Base-by-base conservation (phyloP, 2,329 filamentous ascomycete genomes). In the Pezicula neosporulosa region DNA sequence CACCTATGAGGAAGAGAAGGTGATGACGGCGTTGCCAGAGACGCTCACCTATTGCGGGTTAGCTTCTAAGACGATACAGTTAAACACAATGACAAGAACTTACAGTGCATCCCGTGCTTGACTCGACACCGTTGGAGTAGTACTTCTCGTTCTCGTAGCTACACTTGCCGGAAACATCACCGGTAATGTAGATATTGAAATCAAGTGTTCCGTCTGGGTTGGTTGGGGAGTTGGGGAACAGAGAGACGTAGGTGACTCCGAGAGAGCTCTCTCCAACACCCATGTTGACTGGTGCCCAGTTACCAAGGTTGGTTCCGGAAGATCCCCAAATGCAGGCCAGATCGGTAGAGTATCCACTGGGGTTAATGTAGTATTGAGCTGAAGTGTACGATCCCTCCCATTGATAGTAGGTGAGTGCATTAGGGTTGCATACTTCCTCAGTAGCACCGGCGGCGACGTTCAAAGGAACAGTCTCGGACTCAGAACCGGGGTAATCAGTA, bases 361-460 rank as follows among this genome's bases (percentile, higher is more conserved):
- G 88, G 81, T 97, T 97, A 72, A 97, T 81, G 69, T 99, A 99
- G 81, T 96, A 97, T 74, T 97, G 94, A 42, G 92, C 92, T 44
- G 90, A 92, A 48, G 94, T 97, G 47, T 74, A 63, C 69, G 80
- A 80, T 62, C 81, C 81, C 64, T 89, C 61, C 89, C 90, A 96
- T 55, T 77, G 72, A 77, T 91, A 97, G 77, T 93, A 96, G 47
- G 74, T 77, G 45, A 69, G 67, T 54, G 85, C 83, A 58, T 87
- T 73, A 44, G 93, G 88, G 76, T 90, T 93, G 66, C 89, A 90
- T 58, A 99, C 73, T 35, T 77, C 71, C 54, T 82, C 73, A 24
- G 72, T 78, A 45, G 72, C 63, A 53, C 88, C 88, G 48, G 87
- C 72, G 5, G 70, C 59, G 41, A 86, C 77, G 52, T 82, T 72